Evolutionary conservation across 768 basidiomycete species (phyloP).

Genomic region (Lactarius evosmus): DNA sequence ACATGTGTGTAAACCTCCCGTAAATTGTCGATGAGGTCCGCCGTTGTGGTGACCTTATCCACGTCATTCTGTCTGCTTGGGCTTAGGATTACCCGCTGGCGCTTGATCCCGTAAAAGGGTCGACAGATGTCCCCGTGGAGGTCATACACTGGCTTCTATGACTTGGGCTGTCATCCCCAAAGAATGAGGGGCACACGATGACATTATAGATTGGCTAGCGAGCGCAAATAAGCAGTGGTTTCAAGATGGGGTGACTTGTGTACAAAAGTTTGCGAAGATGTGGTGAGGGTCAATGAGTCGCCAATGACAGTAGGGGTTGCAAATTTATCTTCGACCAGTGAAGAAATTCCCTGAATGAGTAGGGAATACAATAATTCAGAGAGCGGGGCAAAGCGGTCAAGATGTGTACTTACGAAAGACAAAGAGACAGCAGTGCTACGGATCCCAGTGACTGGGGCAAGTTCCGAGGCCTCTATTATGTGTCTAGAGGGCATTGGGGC

Average conservation of each 20-base stretch:
- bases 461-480: constrained; percentile 1
- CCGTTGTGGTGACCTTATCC: neutral
- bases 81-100: neutral
- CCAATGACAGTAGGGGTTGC: neutral
- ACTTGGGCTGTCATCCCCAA: neutral
- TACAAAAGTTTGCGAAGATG: neutral
- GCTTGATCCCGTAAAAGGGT: neutral
- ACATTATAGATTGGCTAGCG: neutral
- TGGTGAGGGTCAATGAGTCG: neutral
- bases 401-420: neutral
- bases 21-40: neutral
- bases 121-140: neutral
- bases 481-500: neutral
- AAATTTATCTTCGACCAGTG: neutral
- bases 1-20: neutral
- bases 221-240: neutral
- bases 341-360: neutral
- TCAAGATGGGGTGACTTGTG: neutral
- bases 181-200: neutral
- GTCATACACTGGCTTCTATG: neutral
- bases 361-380: neutral
- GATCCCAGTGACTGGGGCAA: neutral
- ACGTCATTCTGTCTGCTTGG: no score
- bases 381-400: neutral
- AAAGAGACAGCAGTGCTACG: neutral